Evolutionary conservation across 2,329 filamentous ascomycete species (phyloP), one percentile per base, ranked within the genome.

Genomic region (Diaporthe capsici): DNA sequence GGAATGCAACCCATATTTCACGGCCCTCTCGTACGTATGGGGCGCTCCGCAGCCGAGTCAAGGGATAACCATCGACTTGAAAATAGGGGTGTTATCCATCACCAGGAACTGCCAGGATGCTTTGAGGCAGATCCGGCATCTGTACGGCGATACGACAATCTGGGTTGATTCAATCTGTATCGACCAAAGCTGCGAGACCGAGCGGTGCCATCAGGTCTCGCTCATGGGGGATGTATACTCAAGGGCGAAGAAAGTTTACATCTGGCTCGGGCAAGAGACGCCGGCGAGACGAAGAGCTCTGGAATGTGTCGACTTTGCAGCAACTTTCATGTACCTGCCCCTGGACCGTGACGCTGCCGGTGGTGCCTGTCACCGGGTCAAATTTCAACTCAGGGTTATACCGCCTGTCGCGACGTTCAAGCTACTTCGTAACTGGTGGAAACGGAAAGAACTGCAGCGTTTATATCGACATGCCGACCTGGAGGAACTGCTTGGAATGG

Each of bases 91-190:
- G 1, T 17, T 60, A 4, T 6, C 57, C 10, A 60, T 60, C 5
- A 60, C 57, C 6, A 39, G 22, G 20, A 60, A 60, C 34, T 60
- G 57, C 6, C 20, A 39, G 10, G 57, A 60, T 4, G 57, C 57
- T 15, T 9, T 60, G 57, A 60, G 22, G 34, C 57, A 25, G 12
- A 60, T 60, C 5, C 57, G 57, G 7, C 37, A 37, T 12, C 22
- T 60, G 57, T 22, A 60, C 28, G 34, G 57, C 15, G n/a, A n/a
- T 10, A 60, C 34, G 34, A 60, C 57, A 22, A 60, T 60, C 9
- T 60, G 57, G 57, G 57, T 60, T 7, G 57, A 60, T 31, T 60
- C 57, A 4, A 60, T 60, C 34, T 60, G 57, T 2, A 60, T 60
- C 12, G 57, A 60, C 22, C 57, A 60, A 31, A 20, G 12, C 13